A percentile compares a stretch with the other conserved stretches of the same genome.
Evolutionary conservation across 2,329 filamentous ascomycete genomes (phyloP).

Genomic region (Sarocladium oryzae): DNA sequence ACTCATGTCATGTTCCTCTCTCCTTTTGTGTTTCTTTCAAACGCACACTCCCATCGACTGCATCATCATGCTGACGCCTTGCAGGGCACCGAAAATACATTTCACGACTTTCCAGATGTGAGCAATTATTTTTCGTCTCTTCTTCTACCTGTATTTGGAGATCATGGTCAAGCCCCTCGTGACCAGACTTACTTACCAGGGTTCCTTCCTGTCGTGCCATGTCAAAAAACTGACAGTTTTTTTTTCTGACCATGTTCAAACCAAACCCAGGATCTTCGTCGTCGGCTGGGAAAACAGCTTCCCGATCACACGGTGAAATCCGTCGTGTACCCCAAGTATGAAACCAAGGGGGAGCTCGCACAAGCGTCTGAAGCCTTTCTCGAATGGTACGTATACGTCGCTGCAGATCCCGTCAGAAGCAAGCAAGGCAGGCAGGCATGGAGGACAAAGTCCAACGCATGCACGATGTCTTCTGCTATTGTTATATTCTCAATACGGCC

Average conservation of each 20-base stretch:
- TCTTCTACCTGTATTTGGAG: too few species aligned
- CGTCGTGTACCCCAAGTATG: constrained; percentile 64
- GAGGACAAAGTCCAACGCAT: too few species aligned
- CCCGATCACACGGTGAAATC: constrained; percentile 54
- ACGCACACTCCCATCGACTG: neutral
- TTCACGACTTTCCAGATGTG: constrained; percentile 55
- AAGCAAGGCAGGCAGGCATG: too few species aligned
- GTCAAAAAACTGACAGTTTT: too few species aligned
- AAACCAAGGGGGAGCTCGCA: constrained; percentile 62
- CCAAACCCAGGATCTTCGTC: constrained; percentile 43
- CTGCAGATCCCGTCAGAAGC: neutral
- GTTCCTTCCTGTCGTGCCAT: too few species aligned
- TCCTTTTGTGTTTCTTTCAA: too few species aligned
- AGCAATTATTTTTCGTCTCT: too few species aligned
- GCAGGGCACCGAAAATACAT: constrained; percentile 63
- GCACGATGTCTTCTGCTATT: too few species aligned
- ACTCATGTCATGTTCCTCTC: neutral
- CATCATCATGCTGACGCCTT: constrained; percentile 1
- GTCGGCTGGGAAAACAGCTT: constrained; percentile 49
- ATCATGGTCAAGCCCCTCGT: too few species aligned
- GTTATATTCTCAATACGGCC: too few species aligned
- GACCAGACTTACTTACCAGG: too few species aligned
- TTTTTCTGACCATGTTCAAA: constrained; percentile 14
- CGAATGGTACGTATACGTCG: constrained; percentile 33
- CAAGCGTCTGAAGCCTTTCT: constrained; percentile 39